phyloP scores from a whole-genome alignment of 352 stramenopile genomes.

The Globisporangium paddicum region DNA sequence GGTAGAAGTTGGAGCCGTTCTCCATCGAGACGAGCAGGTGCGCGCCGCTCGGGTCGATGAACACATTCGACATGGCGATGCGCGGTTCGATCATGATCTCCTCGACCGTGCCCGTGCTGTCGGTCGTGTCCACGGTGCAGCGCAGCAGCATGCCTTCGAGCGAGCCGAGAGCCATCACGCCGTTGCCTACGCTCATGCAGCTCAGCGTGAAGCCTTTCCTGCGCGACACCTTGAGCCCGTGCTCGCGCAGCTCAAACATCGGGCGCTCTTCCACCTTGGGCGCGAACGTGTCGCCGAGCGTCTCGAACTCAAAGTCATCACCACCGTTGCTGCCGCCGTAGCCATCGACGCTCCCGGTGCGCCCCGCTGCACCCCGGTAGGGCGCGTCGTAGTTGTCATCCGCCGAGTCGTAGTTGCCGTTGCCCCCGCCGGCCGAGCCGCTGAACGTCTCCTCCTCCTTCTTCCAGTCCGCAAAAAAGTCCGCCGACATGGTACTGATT shows the following conservation, averaged over 20 bases:
- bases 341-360: slow-evolving; percentile 18
- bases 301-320: slow-evolving; percentile 83
- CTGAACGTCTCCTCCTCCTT: slow-evolving; percentile 59
- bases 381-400: slow-evolving; percentile 34
- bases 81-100: slow-evolving; percentile 89
- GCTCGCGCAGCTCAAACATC: slow-evolving; percentile 86
- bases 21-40: slow-evolving; percentile 86
- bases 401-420: slow-evolving; percentile 9
- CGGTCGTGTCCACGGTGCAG: slow-evolving; percentile 73
- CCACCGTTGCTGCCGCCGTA: slow-evolving; percentile 29
- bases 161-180: slow-evolving; percentile 77
- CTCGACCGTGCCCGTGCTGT: slow-evolving; percentile 64
- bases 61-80: slow-evolving; percentile 75
- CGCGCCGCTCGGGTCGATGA: slow-evolving; percentile 76
- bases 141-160: slow-evolving; percentile 77
- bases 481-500: slow-evolving; percentile 64
- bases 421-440: slow-evolving; percentile 13
- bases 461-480: slow-evolving; percentile 88
- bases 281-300: slow-evolving; percentile 34
- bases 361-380: slow-evolving; percentile 20
- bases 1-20: slow-evolving; percentile 85
- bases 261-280: slow-evolving; percentile 67
- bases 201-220: slow-evolving; percentile 83
- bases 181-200: slow-evolving; percentile 78
- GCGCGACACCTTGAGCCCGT: slow-evolving; percentile 79